These are phyloP conservation scores for Leccinum pachyderme DNA, from an alignment of 1,284 basidiomycete genomes.

Conservation along the genomic window DNA sequence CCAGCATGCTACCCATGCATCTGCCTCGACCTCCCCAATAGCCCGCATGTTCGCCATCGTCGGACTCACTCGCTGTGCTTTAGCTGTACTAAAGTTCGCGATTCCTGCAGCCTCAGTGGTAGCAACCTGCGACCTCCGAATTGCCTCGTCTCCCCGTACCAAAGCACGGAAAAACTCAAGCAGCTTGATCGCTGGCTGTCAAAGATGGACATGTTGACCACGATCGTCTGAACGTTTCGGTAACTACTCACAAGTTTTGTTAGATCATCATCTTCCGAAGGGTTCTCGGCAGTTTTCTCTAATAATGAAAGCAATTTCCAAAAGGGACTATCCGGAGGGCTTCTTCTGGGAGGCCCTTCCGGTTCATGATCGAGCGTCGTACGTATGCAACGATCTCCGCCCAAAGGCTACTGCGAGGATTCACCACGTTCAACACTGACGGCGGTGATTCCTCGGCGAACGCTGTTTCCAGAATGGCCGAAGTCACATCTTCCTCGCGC, in stretches of 20 bases:
- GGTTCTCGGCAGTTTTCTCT: not conserved
- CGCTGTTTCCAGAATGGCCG: not conserved
- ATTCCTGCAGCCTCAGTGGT: not conserved
- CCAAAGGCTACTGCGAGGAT: not conserved
- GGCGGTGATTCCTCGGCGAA: not conserved
- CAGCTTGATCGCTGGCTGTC: not conserved
- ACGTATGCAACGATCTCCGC: not conserved
- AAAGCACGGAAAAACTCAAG: not conserved
- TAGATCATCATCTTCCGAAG: not conserved
- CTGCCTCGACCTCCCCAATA: not conserved
- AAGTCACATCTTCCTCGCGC: not conserved
- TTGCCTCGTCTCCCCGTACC: not conserved
- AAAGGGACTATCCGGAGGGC: not conserved
- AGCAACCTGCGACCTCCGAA: not conserved
- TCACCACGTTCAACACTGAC: not conserved
- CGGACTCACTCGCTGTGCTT: not conserved
- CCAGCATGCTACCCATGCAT: slow-evolving; percentile 11
- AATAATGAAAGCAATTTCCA: not conserved
- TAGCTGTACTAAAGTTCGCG: not conserved
- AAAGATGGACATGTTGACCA: not conserved
- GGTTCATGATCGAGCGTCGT: not conserved
- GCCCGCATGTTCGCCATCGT: slow-evolving; percentile 2
- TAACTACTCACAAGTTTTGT: not conserved
- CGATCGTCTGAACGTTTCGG: not conserved
- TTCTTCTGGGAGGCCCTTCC: not conserved